Evolutionary conservation across 352 stramenopile species (phyloP).

Genomic region (Phytophthora pini): DNA sequence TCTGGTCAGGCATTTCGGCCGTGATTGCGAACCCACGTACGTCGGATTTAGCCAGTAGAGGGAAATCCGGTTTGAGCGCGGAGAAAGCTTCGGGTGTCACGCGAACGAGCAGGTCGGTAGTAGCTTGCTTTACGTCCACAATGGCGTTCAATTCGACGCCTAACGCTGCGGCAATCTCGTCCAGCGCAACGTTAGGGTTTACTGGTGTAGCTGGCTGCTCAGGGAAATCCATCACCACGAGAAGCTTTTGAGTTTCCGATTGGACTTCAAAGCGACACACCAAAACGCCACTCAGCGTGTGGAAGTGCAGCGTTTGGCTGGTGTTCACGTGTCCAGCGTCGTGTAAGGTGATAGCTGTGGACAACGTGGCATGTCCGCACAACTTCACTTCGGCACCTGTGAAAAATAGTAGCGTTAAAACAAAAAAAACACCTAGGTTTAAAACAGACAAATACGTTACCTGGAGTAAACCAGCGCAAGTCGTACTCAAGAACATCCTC

Average conservation of each 20-base stretch:
- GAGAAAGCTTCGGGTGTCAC: slow-evolving; percentile 31
- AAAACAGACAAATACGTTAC: slow-evolving; percentile 21
- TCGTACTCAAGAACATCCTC: slow-evolving; percentile 43
- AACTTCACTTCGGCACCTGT: slow-evolving; percentile 80
- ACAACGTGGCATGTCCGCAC: slow-evolving; percentile 93
- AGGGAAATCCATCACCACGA: slow-evolving; percentile 75
- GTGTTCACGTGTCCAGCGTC: slow-evolving; percentile 48
- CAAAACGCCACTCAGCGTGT: slow-evolving; percentile 69
- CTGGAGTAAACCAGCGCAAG: slow-evolving; percentile 71
- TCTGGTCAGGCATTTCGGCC: slow-evolving; percentile 23
- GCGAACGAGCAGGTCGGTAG: slow-evolving; percentile 36
- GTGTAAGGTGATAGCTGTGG: slow-evolving; percentile 82
- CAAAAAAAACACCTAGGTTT: neutral
- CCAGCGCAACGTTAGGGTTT: slow-evolving; percentile 7
- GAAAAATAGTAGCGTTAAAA: neutral
- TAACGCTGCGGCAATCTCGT: slow-evolving; percentile 23
- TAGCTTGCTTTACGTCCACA: slow-evolving; percentile 31
- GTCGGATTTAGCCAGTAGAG: slow-evolving; percentile 19
- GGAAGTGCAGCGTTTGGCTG: slow-evolving; percentile 63
- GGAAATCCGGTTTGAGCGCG: slow-evolving; percentile 28
- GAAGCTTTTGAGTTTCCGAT: slow-evolving; percentile 27
- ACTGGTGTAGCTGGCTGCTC: slow-evolving; percentile 19
- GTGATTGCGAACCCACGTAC: slow-evolving; percentile 24
- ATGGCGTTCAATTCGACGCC: slow-evolving; percentile 20
- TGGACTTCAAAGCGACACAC: slow-evolving; percentile 39